Evolutionary conservation across 2,329 filamentous ascomycete species (phyloP).

Genomic region (Venturia carpophila): DNA sequence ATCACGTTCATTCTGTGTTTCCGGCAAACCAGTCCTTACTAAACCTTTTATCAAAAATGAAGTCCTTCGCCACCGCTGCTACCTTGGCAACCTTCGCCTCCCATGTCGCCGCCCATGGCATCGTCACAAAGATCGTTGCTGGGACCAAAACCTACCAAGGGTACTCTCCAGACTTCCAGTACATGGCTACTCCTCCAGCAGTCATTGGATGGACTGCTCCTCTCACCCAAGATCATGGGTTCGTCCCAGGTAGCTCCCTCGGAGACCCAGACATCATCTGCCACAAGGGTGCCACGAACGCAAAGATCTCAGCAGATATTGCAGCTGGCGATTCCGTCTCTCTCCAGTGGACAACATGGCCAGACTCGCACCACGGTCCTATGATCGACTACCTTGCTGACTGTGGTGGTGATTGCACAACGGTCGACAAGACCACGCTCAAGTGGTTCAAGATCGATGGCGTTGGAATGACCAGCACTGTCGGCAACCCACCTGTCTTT

Average conservation of each 20-base stretch:
- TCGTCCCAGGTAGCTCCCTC: not conserved
- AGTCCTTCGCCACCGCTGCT: conserved; percentile 12
- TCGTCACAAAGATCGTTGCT: conserved; percentile 18
- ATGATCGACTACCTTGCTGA: conserved; percentile 57
- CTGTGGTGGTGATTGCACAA: conserved; percentile 48
- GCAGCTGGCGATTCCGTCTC: conserved; percentile 44
- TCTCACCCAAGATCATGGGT: conserved; percentile 17
- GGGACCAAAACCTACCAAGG: conserved; percentile 19
- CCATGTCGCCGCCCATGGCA: conserved; percentile 17
- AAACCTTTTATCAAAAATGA: conserved; percentile 6
- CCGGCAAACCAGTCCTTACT: conserved; percentile 9
- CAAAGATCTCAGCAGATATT: conserved; percentile 47
- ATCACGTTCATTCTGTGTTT: conserved; percentile 11
- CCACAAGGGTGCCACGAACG: conserved; percentile 49
- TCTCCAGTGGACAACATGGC: conserved; percentile 57
- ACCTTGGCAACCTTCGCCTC: conserved; percentile 12
- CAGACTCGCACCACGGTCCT: conserved; percentile 55
- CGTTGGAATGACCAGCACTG: conserved; percentile 34
- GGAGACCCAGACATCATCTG: conserved; percentile 47
- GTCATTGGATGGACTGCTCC: conserved; percentile 18
- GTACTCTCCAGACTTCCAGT: conserved; percentile 18
- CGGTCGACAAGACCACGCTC: conserved; percentile 44
- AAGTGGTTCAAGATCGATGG: conserved; percentile 58
- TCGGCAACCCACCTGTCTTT: conserved; percentile 35
- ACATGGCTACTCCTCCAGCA: conserved; percentile 17